A percentile compares a stretch with the other conserved stretches of the same genome.
Conservation (phyloP, 208 protist genomes). For the Trichomonas gallinae region DNA sequence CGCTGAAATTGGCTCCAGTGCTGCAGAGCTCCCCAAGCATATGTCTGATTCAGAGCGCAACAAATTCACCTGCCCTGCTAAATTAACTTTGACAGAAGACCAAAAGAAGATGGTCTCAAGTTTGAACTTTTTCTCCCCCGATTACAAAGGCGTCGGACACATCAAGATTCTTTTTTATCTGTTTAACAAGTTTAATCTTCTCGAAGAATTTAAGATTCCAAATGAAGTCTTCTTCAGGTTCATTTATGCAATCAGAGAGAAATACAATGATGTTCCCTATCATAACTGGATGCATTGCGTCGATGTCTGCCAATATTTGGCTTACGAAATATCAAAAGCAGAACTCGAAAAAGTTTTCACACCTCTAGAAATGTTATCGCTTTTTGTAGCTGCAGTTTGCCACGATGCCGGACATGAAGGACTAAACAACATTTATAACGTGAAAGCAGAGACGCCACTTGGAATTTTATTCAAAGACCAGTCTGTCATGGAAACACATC, state of each 20-base stretch:
- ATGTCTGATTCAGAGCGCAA: background rate
- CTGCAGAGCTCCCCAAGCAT: background rate
- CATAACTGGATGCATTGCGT: slow-evolving; percentile 54
- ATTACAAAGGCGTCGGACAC: background rate
- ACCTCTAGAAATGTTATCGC: slow-evolving; percentile 59
- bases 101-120: background rate
- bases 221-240: background rate
- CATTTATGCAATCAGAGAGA: background rate
- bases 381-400: slow-evolving; percentile 64
- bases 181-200: slow-evolving; percentile 16
- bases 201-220: slow-evolving; percentile 28
- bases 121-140: background rate
- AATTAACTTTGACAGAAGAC: background rate
- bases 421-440: slow-evolving; percentile 81
- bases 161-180: background rate
- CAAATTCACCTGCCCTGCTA: background rate
- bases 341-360: slow-evolving; percentile 49
- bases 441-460: slow-evolving; percentile 63
- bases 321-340: slow-evolving; percentile 29
- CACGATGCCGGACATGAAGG: slow-evolving; percentile 89
- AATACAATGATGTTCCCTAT: slow-evolving; percentile 46
- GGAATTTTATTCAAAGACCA: slow-evolving; percentile 56
- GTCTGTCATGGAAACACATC: slow-evolving; percentile 50
- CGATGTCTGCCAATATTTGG: slow-evolving; percentile 50
- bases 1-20: background rate